phyloP scores from a whole-genome alignment of 495 filamentous ascomycete species.

The Tuber microsphaerosporum region DNA sequence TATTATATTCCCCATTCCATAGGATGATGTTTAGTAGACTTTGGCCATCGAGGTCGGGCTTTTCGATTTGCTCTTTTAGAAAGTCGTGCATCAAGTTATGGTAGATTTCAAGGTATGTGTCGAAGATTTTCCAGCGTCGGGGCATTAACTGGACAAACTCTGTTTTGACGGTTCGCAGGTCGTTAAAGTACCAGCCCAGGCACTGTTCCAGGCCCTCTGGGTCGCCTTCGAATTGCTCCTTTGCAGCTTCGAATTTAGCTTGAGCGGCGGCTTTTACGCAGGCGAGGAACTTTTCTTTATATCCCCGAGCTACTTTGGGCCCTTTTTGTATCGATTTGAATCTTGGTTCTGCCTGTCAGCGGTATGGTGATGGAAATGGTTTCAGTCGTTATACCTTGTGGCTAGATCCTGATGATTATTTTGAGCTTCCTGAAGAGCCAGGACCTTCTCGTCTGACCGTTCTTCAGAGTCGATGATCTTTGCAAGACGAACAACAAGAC shows the following conservation, averaged over 20 bases:
- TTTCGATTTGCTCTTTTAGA: constrained; percentile 67
- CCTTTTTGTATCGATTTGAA: constrained; percentile 93
- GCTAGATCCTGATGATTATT: constrained; percentile 92
- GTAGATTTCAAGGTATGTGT: constrained; percentile 81
- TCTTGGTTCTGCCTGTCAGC: constrained; percentile 40
- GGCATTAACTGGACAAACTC: constrained; percentile 86
- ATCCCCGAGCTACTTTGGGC: constrained; percentile 83
- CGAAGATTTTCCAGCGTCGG: constrained; percentile 95
- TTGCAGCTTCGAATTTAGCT: constrained; percentile 64
- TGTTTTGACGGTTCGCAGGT: constrained; percentile 81
- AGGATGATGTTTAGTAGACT: constrained; percentile 62
- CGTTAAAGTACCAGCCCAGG: constrained; percentile 93
- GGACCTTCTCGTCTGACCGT: constrained; percentile 83
- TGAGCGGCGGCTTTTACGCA: constrained; percentile 67
- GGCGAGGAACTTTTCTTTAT: constrained; percentile 88
- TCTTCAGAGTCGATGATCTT: constrained; percentile 92
- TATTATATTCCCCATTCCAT: constrained; percentile 92
- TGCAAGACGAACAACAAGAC: constrained; percentile 82
- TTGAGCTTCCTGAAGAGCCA: constrained; percentile 85
- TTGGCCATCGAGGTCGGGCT: constrained; percentile 63
- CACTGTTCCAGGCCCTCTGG: constrained; percentile 76
- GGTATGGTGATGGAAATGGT: background rate
- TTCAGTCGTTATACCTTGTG: constrained; percentile 42
- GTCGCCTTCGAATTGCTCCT: constrained; percentile 70
- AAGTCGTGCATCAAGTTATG: constrained; percentile 93